Evolutionary conservation across 1,284 basidiomycete genomes (phyloP), one percentile per base, ranked within the genome.

Genomic region (Sphagnurus paluster): DNA sequence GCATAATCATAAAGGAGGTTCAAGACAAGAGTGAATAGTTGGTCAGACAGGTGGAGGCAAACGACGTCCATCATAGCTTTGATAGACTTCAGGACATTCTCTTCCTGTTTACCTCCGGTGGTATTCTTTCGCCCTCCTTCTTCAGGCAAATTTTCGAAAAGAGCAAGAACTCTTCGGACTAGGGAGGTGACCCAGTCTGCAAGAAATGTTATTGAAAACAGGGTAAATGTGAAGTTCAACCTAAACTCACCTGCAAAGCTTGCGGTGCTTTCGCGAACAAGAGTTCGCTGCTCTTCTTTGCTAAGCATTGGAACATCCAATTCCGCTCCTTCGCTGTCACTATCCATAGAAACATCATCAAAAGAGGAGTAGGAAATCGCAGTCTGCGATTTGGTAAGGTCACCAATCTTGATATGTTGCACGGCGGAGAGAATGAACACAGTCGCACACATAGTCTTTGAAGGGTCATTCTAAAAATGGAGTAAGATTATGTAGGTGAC

Each of bases 141-240:
- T 61, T 99, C 95, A 0, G 97, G 96, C 5, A 99, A 74, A 59
- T 96, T 93, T 68, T 95, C 91, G 59, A 91, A 96, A 4, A 99
- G 70, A 0, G 89, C 81, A 39, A 99, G 75, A 26, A 98, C 85
- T 6, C 93, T 80, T 5, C 89, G 81, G 57, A 98, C 85, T 52
- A 97, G 87, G 33, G 90, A 87, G 0, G 84, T 80, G 3, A 96
- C 85, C 96, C 96, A 98, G 57, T 93, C 90, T 84, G 51, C 17
- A 9, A 34, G 36, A 19, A 10, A 13, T 30, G 21, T 17, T n/a
- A 35, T 30, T 55, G 26, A 60, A 46, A 37, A 34, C 30, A 25
- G 35, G 38, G 46, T 16, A 25, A n/a, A 21, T 28, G 8, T 43
- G 8, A 38, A 13, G 21, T 4, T 24, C 16, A 35, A 39, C 3